These are phyloP conservation scores for Rhynchospora pubera DNA, from an alignment of 176 grass and related monocot genomes.

Conservation along the genomic window DNA sequence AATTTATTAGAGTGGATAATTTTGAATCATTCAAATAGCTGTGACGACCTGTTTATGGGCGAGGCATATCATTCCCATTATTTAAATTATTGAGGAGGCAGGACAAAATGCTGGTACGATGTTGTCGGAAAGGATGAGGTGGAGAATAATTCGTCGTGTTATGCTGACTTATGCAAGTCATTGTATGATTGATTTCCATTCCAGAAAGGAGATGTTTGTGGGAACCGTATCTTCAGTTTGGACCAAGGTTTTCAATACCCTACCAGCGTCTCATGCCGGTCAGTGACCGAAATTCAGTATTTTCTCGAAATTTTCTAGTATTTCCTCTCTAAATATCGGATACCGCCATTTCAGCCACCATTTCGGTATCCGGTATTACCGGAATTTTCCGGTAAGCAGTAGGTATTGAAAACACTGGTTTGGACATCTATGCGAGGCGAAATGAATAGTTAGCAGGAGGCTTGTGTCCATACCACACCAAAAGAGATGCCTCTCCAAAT, in stretches of 20 bases:
- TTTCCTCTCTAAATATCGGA: too few species aligned
- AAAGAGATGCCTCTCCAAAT: background rate
- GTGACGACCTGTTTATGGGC: background rate
- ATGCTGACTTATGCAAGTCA: background rate
- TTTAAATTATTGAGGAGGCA: constrained; percentile 1
- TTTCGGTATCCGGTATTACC: too few species aligned
- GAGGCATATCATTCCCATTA: background rate
- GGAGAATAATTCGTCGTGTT: background rate
- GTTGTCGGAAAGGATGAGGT: background rate
- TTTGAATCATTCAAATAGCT: too few species aligned
- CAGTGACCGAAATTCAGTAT: too few species aligned
- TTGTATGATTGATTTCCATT: background rate
- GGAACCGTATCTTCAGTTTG: background rate
- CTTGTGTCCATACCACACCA: too few species aligned
- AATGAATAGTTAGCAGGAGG: background rate
- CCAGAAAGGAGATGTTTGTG: background rate
- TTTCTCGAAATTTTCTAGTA: too few species aligned
- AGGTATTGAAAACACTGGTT: too few species aligned
- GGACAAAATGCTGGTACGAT: background rate
- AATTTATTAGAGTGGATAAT: too few species aligned
- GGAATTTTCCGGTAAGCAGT: too few species aligned
- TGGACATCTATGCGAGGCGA: background rate
- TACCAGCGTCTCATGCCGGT: too few species aligned
- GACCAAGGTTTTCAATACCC: too few species aligned
- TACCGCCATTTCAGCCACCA: too few species aligned